Evolutionary conservation across 495 filamentous ascomycete species (phyloP).

Genomic region (Penicillium malachiteum): DNA sequence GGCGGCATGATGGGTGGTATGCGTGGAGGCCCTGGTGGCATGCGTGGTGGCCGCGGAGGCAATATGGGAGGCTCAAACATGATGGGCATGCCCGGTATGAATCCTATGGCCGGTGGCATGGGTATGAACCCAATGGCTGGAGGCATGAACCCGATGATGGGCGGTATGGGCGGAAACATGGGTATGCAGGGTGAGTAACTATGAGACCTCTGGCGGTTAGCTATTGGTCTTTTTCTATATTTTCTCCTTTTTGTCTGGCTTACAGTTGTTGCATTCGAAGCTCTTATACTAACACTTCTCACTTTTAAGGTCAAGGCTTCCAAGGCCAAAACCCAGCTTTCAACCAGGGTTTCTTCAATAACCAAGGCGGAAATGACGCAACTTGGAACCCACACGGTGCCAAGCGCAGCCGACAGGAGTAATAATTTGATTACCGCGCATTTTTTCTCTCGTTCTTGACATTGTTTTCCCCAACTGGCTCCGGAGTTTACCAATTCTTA

Average conservation of each 20-base stretch:
- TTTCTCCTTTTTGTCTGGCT: too few relatives aligned
- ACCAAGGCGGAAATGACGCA: constrained; percentile 57
- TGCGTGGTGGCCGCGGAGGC: constrained; percentile 69
- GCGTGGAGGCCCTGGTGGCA: constrained; percentile 63
- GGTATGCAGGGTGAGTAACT: constrained; percentile 56
- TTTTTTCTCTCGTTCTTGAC: neutral
- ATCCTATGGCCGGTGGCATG: constrained; percentile 53
- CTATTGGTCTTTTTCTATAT: neutral
- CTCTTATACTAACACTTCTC: constrained; percentile 9
- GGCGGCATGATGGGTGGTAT: constrained; percentile 67
- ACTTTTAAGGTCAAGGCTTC: constrained; percentile 51
- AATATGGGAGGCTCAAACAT: constrained; percentile 64
- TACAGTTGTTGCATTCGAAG: too few relatives aligned
- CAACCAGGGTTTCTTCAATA: constrained; percentile 70
- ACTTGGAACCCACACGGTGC: constrained; percentile 83
- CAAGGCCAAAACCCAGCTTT: constrained; percentile 68
- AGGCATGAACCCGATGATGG: constrained; percentile 47
- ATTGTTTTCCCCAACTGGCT: constrained; percentile 9
- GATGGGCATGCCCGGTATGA: constrained; percentile 61
- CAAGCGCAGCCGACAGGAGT: constrained; percentile 73
- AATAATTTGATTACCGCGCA: constrained; percentile 14
- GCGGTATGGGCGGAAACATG: constrained; percentile 52
- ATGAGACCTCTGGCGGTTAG: neutral
- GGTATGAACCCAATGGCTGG: constrained; percentile 58
- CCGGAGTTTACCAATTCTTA: constrained; percentile 2